Percentiles rank a stretch among this genome's conserved stretches.
These are phyloP conservation scores for Escovopsis sp. DNA, from an alignment of 2,329 filamentous ascomycete genomes.

Conservation along the genomic window DNA sequence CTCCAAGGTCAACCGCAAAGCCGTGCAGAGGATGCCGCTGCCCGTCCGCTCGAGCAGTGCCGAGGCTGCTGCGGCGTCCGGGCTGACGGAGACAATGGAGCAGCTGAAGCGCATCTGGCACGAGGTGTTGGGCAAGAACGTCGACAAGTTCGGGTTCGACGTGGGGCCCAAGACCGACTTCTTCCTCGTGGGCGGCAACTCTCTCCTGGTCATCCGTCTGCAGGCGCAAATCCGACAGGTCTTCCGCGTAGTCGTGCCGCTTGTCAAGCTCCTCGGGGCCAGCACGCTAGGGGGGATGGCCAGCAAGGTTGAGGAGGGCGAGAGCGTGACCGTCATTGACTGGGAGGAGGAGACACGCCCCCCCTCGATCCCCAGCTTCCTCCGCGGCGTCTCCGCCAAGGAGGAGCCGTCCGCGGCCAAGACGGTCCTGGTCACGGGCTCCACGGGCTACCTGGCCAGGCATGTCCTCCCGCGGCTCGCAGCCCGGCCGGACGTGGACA, in stretches of 20 bases:
- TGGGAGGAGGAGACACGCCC: slow-evolving; percentile 14
- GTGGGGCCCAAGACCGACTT: slow-evolving; percentile 19
- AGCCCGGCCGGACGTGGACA: background rate
- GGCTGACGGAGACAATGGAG: slow-evolving; percentile 7
- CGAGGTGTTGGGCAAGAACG: slow-evolving; percentile 1
- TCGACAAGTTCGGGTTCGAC: background rate
- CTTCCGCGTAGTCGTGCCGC: slow-evolving; percentile 16
- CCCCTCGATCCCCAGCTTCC: background rate
- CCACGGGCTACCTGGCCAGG: slow-evolving; percentile 1
- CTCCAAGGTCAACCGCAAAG: slow-evolving; percentile 19
- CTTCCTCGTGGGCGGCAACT: slow-evolving; percentile 27
- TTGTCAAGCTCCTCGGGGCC: slow-evolving; percentile 18
- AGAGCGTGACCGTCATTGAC: slow-evolving; percentile 7
- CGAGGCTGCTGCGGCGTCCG: background rate
- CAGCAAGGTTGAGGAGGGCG: background rate
- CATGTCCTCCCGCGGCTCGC: background rate
- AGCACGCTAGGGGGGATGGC: background rate
- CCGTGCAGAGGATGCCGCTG: slow-evolving; percentile 12
- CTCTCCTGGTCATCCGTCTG: slow-evolving; percentile 23
- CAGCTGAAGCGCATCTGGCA: slow-evolving; percentile 6
- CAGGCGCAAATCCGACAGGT: slow-evolving; percentile 17
- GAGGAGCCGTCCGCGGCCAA: background rate
- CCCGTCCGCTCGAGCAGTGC: slow-evolving; percentile 5
- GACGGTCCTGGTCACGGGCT: slow-evolving; percentile 6
- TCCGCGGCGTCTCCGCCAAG: background rate